Percentiles rank a stretch among this genome's conserved stretches.
Conservation (phyloP, 2,329 filamentous ascomycete genomes). For the Trichoderma pleuroti region DNA sequence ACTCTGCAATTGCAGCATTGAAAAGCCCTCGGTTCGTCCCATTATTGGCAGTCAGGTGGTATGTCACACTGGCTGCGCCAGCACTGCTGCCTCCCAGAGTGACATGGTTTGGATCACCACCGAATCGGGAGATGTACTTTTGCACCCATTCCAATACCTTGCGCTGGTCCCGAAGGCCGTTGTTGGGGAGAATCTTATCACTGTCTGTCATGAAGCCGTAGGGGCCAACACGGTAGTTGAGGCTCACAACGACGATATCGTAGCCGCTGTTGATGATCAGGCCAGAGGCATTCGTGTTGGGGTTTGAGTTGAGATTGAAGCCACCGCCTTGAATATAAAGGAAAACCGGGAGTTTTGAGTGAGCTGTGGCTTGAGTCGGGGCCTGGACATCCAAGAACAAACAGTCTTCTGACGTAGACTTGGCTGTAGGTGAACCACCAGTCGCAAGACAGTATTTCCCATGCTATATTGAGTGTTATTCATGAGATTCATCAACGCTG, state of each 20-base stretch:
- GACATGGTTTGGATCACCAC: conserved; percentile 65
- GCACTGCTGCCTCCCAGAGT: conserved; percentile 67
- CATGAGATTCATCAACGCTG: not conserved
- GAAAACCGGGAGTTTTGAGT: conserved; percentile 60
- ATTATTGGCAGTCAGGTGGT: conserved; percentile 58
- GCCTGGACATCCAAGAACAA: conserved; percentile 65
- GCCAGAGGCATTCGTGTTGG: conserved; percentile 57
- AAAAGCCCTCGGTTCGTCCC: conserved; percentile 49
- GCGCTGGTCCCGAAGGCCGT: conserved; percentile 67
- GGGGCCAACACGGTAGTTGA: conserved; percentile 73
- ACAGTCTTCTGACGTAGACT: conserved; percentile 58
- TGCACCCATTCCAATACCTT: conserved; percentile 69
- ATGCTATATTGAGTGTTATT: conserved; percentile 12
- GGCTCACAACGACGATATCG: conserved; percentile 64
- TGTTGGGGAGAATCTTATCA: conserved; percentile 58
- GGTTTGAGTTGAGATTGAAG: conserved; percentile 48
- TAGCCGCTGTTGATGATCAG: conserved; percentile 56
- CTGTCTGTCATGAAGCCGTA: conserved; percentile 67
- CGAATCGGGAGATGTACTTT: conserved; percentile 62
- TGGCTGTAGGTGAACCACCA: conserved; percentile 24
- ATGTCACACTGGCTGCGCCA: conserved; percentile 61
- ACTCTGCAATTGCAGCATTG: conserved; percentile 49
- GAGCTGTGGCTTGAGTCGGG: conserved; percentile 47
- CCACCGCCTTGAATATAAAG: conserved; percentile 59
- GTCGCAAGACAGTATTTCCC: conserved; percentile 31